Percentiles rank a stretch among this genome's conserved stretches.
phyloP scores from a whole-genome alignment of 1,139 yeast genomes.

The Hansenula sp. region DNA sequence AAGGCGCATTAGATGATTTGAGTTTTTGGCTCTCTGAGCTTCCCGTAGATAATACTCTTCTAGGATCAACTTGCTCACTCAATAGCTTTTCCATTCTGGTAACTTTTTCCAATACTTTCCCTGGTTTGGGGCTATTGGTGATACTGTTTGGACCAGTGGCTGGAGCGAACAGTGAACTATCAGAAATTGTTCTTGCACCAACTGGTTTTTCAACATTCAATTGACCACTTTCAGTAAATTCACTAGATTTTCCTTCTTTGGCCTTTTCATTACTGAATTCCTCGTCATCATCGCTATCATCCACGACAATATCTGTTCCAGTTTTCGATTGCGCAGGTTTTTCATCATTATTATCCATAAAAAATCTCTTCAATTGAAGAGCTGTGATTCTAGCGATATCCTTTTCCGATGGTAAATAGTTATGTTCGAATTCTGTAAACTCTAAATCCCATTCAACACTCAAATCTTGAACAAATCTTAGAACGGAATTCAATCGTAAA shows the following conservation, averaged over 20 bases:
- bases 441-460: constrained; percentile 89
- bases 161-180: neutral
- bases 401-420: constrained; percentile 84
- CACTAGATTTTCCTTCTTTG: constrained; percentile 2
- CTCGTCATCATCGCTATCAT: constrained; percentile 18
- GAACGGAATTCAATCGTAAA: constrained; percentile 62
- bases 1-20: neutral
- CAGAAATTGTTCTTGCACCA: constrained; percentile 1
- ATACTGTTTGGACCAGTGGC: neutral
- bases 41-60: constrained; percentile 1
- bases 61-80: constrained; percentile 1
- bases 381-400: constrained; percentile 92
- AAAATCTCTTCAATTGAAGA: constrained; percentile 74
- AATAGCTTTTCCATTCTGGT: constrained; percentile 1
- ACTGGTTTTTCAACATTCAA: constrained; percentile 3
- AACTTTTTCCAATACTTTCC: constrained; percentile 1
- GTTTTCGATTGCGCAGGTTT: constrained; percentile 11
- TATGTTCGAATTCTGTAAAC: constrained; percentile 76
- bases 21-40: neutral
- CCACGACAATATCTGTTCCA: constrained; percentile 1
- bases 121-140: neutral
- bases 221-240: constrained; percentile 2
- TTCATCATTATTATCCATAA: constrained; percentile 43
- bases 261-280: constrained; percentile 11
- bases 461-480: constrained; percentile 71